Evolutionary conservation across 192 early-diverging fungal species (phyloP).

Genomic region (Chytriomyces confervae): DNA sequence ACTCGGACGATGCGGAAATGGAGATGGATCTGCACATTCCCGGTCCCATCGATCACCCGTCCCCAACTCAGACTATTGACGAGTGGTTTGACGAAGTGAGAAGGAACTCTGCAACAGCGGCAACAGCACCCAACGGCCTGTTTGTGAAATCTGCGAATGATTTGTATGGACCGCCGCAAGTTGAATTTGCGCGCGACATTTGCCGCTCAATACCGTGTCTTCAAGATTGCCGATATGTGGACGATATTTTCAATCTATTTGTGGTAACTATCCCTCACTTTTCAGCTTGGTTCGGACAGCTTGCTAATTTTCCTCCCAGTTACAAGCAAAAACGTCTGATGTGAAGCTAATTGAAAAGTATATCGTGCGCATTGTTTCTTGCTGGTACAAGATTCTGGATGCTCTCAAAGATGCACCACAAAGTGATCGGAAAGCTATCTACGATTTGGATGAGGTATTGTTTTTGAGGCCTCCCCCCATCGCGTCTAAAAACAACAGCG

Average conservation of each 20-base stretch:
- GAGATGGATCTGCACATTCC: too few relatives aligned
- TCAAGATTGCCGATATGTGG: slow-evolving; percentile 2
- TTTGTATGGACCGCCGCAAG: slow-evolving; percentile 12
- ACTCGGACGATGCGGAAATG: too few relatives aligned
- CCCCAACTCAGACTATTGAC: background rate
- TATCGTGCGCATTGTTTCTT: slow-evolving; percentile 1
- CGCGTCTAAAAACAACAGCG: too few relatives aligned
- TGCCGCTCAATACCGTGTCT: background rate
- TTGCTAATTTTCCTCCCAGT: background rate
- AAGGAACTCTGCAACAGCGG: background rate
- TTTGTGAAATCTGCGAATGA: slow-evolving; percentile 3
- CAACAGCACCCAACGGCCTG: background rate
- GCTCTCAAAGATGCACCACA: background rate
- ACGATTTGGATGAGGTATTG: background rate
- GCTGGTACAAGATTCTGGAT: slow-evolving; percentile 2
- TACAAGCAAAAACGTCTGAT: background rate
- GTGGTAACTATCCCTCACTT: background rate
- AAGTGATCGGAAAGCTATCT: background rate
- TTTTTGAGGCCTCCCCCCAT: too few relatives aligned
- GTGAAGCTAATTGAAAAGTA: slow-evolving; percentile 1
- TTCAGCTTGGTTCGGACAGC: background rate
- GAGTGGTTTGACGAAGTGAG: slow-evolving; percentile 2
- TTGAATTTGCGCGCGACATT: slow-evolving; percentile 2
- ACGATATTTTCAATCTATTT: slow-evolving; percentile 8
- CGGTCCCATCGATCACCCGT: too few relatives aligned